Evolutionary conservation across 106 monocot species (phyloP).

Genomic region (Allium sativum): DNA sequence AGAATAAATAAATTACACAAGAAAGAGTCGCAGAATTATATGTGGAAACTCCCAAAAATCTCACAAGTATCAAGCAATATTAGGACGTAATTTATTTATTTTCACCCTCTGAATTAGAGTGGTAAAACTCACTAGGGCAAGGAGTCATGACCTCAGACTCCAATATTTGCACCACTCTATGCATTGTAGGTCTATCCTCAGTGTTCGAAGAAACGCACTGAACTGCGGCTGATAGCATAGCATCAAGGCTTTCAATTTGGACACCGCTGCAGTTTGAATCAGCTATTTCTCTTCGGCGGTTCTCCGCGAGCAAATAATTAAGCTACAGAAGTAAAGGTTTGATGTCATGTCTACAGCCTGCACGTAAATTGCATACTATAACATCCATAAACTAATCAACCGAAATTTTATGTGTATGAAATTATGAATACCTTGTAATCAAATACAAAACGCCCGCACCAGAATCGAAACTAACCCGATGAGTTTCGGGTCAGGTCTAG

Average conservation of each 20-base stretch:
- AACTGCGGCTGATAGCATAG: slow-evolving; percentile 55
- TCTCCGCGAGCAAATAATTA: slow-evolving; percentile 74
- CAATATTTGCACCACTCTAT: slow-evolving; percentile 74
- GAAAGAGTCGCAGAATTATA: slow-evolving; percentile 4
- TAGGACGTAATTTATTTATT: slow-evolving; percentile 9
- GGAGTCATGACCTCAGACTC: slow-evolving; percentile 94
- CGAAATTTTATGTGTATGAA: no score
- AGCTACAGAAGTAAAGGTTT: slow-evolving; percentile 47
- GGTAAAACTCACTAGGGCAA: slow-evolving; percentile 89
- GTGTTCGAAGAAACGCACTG: slow-evolving; percentile 53
- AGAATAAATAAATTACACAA: slow-evolving; percentile 7
- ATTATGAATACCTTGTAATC: neutral
- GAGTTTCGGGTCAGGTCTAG: no score
- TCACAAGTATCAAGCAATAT: neutral
- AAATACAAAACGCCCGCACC: no score
- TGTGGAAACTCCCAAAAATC: no score
- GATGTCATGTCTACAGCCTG: no score
- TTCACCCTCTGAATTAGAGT: slow-evolving; percentile 67
- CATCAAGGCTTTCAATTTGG: slow-evolving; percentile 66
- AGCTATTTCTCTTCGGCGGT: slow-evolving; percentile 64
- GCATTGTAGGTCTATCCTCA: slow-evolving; percentile 96
- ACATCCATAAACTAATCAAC: no score
- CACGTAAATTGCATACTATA: no score
- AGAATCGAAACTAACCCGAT: no score
- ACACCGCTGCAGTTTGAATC: slow-evolving; percentile 77